phyloP scores from a whole-genome alignment of 1,284 basidiomycete genomes.

The Mycena sp. region DNA sequence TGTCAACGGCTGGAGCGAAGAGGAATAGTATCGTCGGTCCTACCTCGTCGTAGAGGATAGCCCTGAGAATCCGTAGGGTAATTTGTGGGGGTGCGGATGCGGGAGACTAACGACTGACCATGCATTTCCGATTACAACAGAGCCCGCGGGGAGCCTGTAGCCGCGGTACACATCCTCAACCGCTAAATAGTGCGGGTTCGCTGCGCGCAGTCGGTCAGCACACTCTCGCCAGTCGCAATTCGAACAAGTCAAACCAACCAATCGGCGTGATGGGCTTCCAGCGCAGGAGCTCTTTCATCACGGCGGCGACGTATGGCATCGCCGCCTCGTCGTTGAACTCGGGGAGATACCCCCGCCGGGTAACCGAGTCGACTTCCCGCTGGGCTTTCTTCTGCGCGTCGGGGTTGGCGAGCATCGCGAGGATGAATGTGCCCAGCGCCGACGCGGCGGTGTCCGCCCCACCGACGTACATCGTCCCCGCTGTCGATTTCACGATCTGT shows the following conservation, averaged over 20 bases:
- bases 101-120: slow-evolving; percentile 3
- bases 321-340: slow-evolving; percentile 30
- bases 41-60: slow-evolving; percentile 16
- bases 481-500: background rate
- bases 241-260: background rate
- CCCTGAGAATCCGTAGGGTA: background rate
- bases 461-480: slow-evolving; percentile 12
- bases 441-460: slow-evolving; percentile 19
- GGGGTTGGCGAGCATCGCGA: slow-evolving; percentile 39
- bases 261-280: slow-evolving; percentile 28
- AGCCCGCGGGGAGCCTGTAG: slow-evolving; percentile 12
- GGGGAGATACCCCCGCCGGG: slow-evolving; percentile 33
- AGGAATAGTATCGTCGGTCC: background rate
- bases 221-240: background rate
- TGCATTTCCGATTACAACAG: slow-evolving; percentile 13
- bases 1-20: background rate
- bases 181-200: background rate
- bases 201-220: background rate
- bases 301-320: slow-evolving; percentile 35
- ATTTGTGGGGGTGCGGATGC: background rate
- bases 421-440: slow-evolving; percentile 17
- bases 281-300: slow-evolving; percentile 37
- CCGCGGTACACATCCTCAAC: slow-evolving; percentile 17
- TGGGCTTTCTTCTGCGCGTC: slow-evolving; percentile 35
- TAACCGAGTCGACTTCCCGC: slow-evolving; percentile 38